These are phyloP conservation scores for Rosa persica DNA, from an alignment of 306 rosid genomes.

Conservation along the genomic window DNA sequence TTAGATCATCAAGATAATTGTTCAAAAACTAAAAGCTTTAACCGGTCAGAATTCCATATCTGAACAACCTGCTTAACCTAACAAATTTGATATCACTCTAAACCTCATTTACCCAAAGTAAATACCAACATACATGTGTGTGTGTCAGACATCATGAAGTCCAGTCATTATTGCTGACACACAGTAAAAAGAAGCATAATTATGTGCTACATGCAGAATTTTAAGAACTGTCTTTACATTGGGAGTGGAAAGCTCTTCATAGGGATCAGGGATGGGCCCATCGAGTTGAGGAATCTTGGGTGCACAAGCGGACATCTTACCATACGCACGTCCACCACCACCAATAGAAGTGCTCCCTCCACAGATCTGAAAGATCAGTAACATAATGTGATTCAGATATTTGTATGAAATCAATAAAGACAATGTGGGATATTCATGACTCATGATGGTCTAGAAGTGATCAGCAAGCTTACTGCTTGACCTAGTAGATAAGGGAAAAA, in stretches of 20 bases:
- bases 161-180: neutral
- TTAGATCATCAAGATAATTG: neutral
- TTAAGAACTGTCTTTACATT: conserved; percentile 50
- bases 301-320: conserved; percentile 34
- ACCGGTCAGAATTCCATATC: neutral
- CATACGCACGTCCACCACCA: conserved; percentile 39
- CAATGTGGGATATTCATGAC: neutral
- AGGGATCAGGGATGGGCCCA: conserved; percentile 86
- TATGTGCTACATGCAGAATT: neutral
- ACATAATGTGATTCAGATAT: conserved; percentile 24
- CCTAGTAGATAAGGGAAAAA: neutral
- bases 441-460: conserved; percentile 1
- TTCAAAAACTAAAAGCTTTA: neutral
- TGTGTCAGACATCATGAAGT: neutral
- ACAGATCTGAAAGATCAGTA: conserved; percentile 50
- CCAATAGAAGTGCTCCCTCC: conserved; percentile 58
- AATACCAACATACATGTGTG: neutral
- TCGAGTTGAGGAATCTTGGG: conserved; percentile 90
- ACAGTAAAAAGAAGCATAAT: neutral
- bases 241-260: conserved; percentile 96
- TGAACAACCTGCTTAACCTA: neutral
- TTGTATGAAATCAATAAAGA: conserved; percentile 8
- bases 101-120: neutral
- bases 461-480: neutral
- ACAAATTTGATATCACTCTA: neutral